Evolutionary conservation across 306 rosid genomes (phyloP), one percentile per base, ranked within the genome.

Genomic region (Vigna unguiculata): DNA sequence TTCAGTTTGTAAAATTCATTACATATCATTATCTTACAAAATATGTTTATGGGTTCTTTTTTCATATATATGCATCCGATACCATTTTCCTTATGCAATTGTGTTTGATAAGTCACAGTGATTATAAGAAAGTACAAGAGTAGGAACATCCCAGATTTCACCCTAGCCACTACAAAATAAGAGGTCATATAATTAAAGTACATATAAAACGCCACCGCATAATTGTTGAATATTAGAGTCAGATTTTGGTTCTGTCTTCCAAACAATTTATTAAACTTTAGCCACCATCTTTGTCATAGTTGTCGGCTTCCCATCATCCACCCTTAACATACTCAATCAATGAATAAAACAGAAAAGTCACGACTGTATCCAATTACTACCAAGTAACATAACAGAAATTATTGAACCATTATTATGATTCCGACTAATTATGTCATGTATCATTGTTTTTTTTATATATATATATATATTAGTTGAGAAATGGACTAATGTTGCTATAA

Each of bases 231-330:
- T 46, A 19, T 19, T 7, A 3, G 10, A 25, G 16, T n/a, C 11
- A 17, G 16, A 12, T 30, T 28, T 61, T 1, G 36, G n/a, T 62
- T 75, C 14, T 48, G 25, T 12, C 40, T 75, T 61, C 21, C 25
- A 47, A 61, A 75, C 41, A 22, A 43, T 41, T 41, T 13, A 41
- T 12, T 53, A 20, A 20, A 48, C 25, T 72, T 54, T 11, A 21
- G 28, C 4, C 25, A 14, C 14, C 40, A 38, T 64, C 53, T 65
- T 66, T 53, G 67, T 76, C 80, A 2, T 66, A 66, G 45, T 40
- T 65, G 74, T 41, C 74, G 74, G 67, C 57, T 24, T 14, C 25
- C 1, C 17, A 28, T 72, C 19, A 48, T 30, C 11, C 6, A 19
- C 51, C 49, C 71, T 2, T 19, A 9, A 4, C 24, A 17, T 3